Percentiles rank a stretch among this genome's conserved stretches.
phyloP scores from a whole-genome alignment of 306 rosid genomes.

The Vigna mungo region DNA sequence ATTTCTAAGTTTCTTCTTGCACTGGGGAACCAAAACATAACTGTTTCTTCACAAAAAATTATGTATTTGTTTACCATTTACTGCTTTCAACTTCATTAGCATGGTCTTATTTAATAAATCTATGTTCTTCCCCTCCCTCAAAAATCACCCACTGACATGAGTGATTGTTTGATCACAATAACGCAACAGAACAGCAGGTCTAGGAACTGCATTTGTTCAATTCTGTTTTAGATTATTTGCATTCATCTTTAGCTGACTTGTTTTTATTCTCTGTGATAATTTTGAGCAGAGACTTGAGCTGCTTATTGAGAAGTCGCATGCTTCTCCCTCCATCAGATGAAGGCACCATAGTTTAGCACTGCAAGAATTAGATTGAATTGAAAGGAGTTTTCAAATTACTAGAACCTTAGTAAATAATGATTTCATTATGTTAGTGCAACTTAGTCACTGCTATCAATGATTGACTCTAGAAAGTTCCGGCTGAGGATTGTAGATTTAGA shows the following conservation, averaged over 20 bases:
- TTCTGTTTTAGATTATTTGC: slow-evolving; percentile 31
- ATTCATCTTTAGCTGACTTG: background rate
- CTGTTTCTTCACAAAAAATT: slow-evolving; percentile 1
- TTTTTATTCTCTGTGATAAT: slow-evolving; percentile 25
- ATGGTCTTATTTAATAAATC: slow-evolving; percentile 5
- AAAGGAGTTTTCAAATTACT: slow-evolving; percentile 26
- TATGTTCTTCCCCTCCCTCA: slow-evolving; percentile 9
- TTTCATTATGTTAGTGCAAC: slow-evolving; percentile 22
- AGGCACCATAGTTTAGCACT: slow-evolving; percentile 5
- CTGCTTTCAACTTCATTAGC: slow-evolving; percentile 2
- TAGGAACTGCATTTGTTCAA: too few species aligned
- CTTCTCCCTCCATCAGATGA: slow-evolving; percentile 50
- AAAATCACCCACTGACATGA: background rate
- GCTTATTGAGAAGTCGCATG: slow-evolving; percentile 62
- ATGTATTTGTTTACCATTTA: slow-evolving; percentile 12
- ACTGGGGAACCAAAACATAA: background rate
- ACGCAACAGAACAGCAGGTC: slow-evolving; percentile 13
- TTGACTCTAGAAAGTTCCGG: slow-evolving; percentile 27
- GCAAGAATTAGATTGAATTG: slow-evolving; percentile 23
- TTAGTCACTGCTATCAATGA: slow-evolving; percentile 25
- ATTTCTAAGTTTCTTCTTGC: slow-evolving; percentile 27
- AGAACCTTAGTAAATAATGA: slow-evolving; percentile 16
- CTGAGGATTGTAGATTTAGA: background rate
- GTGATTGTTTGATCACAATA: slow-evolving; percentile 7
- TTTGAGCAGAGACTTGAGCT: slow-evolving; percentile 71